Percentiles rank a stretch among this genome's conserved stretches.
Conservation (phyloP, 2,329 filamentous ascomycete species). For the Neobulgaria alba region DNA sequence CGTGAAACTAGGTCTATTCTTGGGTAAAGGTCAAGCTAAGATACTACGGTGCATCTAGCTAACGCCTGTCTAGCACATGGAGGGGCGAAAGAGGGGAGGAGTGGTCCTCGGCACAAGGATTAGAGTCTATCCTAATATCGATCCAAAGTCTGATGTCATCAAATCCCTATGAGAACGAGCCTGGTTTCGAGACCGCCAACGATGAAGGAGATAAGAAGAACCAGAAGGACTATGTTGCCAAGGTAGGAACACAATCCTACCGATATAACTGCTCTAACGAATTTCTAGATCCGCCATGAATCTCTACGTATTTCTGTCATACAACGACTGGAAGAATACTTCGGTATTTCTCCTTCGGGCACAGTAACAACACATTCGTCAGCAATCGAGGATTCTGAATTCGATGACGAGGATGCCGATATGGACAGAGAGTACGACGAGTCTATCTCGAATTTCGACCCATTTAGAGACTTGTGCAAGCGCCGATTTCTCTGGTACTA, state of each 20-base stretch:
- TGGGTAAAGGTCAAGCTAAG: slow-evolving; percentile 46
- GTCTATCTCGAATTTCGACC: slow-evolving; percentile 56
- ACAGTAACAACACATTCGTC: slow-evolving; percentile 30
- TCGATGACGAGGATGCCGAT: slow-evolving; percentile 42
- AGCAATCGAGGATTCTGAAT: slow-evolving; percentile 33
- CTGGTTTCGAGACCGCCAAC: slow-evolving; percentile 76
- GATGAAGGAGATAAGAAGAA: slow-evolving; percentile 60
- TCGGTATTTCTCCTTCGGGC: slow-evolving; percentile 52
- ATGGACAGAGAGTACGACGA: slow-evolving; percentile 33
- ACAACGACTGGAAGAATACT: slow-evolving; percentile 70
- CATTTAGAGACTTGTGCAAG: slow-evolving; percentile 86
- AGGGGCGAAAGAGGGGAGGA: slow-evolving; percentile 81
- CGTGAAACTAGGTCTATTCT: slow-evolving; percentile 62
- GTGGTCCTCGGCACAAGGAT: slow-evolving; percentile 91
- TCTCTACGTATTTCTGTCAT: slow-evolving; percentile 80
- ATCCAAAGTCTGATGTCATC: slow-evolving; percentile 93
- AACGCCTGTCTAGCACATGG: slow-evolving; percentile 66
- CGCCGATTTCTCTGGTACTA: slow-evolving; percentile 94
- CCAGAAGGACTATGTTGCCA: slow-evolving; percentile 68
- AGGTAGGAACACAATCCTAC: slow-evolving; percentile 41
- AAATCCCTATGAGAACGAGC: slow-evolving; percentile 94
- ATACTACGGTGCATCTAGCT: slow-evolving; percentile 1
- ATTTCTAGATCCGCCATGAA: slow-evolving; percentile 74
- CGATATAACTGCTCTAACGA: slow-evolving; percentile 1
- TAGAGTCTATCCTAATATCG: slow-evolving; percentile 89